Evolutionary conservation across 345 rosid genomes (phyloP).

Genomic region (Murraya paniculata): DNA sequence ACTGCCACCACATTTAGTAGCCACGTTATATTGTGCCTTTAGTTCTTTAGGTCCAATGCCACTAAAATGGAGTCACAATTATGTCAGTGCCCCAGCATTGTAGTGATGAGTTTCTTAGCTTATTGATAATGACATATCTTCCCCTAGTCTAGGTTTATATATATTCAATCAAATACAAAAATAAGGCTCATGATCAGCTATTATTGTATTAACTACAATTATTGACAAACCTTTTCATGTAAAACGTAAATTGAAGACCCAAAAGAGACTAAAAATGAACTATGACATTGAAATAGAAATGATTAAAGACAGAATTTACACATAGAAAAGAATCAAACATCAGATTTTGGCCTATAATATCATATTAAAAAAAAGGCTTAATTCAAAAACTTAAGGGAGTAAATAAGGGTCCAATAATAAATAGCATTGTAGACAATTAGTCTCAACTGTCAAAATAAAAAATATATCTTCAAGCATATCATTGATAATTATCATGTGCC

Average conservation of each 20-base stretch:
- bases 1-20: not conserved
- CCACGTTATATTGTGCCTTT: not conserved
- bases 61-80: not conserved
- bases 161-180: not conserved
- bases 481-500: not conserved
- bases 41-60: not conserved
- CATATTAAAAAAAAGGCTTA: too few species aligned
- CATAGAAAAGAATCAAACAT: not conserved
- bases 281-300: not conserved
- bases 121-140: not conserved
- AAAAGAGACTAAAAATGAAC: too few species aligned
- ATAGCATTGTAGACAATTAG: not conserved
- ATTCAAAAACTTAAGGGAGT: not conserved
- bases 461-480: too few species aligned
- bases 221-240: too few species aligned
- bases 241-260: not conserved
- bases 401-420: too few species aligned
- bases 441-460: not conserved
- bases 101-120: not conserved
- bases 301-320: too few species aligned
- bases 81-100: not conserved
- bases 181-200: too few species aligned
- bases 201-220: too few species aligned
- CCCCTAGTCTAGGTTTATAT: not conserved
- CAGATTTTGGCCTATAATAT: too few species aligned